Evolutionary conservation across 202 grass and related monocot genomes (phyloP).

Genomic region (Carex arenaria): DNA sequence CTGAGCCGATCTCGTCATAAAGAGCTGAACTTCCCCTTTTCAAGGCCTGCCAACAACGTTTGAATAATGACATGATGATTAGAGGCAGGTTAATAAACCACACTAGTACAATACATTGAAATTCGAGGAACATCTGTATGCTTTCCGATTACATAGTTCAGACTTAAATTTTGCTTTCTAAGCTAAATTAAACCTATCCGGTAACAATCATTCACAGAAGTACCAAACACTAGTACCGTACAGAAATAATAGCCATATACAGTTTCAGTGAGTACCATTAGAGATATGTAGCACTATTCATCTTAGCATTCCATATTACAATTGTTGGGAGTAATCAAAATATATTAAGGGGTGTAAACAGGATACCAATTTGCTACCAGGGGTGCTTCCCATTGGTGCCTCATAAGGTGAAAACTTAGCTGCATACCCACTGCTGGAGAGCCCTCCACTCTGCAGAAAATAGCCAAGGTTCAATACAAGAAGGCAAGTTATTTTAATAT

Average conservation of each 20-base stretch:
- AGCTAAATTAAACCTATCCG: neutral
- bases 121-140: neutral
- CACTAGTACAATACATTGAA: neutral
- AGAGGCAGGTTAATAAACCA: neutral
- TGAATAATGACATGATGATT: neutral
- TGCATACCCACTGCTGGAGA: constrained; percentile 4
- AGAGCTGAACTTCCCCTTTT: constrained; percentile 59
- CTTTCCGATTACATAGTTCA: neutral
- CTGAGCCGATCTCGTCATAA: constrained; percentile 50
- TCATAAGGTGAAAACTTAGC: constrained; percentile 18
- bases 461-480: neutral
- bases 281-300: neutral
- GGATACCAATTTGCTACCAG: constrained; percentile 21
- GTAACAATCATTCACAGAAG: neutral
- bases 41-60: constrained; percentile 45
- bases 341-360: constrained; percentile 11
- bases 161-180: neutral
- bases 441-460: constrained; percentile 16
- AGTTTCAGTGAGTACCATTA: neutral
- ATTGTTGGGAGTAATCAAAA: neutral
- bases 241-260: neutral
- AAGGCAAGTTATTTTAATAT: neutral
- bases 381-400: constrained; percentile 1
- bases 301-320: neutral
- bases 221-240: neutral